Percentiles rank a stretch among this genome's conserved stretches.
Evolutionary conservation across 139 green algal species (phyloP).

Genomic region (Micractinium sp.): DNA sequence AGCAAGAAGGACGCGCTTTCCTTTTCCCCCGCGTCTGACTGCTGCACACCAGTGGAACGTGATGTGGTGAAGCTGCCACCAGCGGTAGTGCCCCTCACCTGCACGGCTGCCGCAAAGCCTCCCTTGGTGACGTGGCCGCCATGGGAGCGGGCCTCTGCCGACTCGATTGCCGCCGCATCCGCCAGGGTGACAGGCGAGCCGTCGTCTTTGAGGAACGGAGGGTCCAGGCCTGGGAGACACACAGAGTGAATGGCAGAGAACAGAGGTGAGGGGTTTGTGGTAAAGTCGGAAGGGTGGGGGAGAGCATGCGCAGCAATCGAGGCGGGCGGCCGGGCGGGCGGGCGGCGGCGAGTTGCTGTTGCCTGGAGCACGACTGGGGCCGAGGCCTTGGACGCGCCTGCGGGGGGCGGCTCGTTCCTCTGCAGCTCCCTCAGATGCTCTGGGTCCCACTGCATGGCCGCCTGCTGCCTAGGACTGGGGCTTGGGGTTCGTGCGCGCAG

Average conservation of each 20-base stretch:
- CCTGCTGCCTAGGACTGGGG: background rate
- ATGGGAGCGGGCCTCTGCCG: background rate
- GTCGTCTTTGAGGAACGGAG: constrained; percentile 7
- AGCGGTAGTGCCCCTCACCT: background rate
- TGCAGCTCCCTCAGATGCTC: constrained; percentile 6
- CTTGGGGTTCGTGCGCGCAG: background rate
- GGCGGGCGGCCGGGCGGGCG: background rate
- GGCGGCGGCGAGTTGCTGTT: background rate
- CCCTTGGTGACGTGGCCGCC: background rate
- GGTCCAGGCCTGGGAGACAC: constrained; percentile 3
- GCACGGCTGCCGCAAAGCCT: background rate
- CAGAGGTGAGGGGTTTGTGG: background rate
- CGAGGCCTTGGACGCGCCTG: background rate
- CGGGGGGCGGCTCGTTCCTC: background rate
- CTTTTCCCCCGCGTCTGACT: too few species aligned
- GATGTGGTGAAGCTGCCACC: background rate
- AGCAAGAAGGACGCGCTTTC: too few species aligned
- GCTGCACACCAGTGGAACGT: too few species aligned
- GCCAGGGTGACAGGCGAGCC: background rate
- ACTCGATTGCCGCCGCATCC: background rate
- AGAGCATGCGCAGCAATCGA: background rate
- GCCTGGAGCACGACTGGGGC: background rate
- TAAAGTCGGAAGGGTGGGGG: background rate
- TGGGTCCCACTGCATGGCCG: background rate
- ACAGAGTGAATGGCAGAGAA: background rate